Evolutionary conservation across 768 basidiomycete genomes (phyloP), one percentile per base, ranked within the genome.

Genomic region (Cystofilobasidium ferigula): DNA sequence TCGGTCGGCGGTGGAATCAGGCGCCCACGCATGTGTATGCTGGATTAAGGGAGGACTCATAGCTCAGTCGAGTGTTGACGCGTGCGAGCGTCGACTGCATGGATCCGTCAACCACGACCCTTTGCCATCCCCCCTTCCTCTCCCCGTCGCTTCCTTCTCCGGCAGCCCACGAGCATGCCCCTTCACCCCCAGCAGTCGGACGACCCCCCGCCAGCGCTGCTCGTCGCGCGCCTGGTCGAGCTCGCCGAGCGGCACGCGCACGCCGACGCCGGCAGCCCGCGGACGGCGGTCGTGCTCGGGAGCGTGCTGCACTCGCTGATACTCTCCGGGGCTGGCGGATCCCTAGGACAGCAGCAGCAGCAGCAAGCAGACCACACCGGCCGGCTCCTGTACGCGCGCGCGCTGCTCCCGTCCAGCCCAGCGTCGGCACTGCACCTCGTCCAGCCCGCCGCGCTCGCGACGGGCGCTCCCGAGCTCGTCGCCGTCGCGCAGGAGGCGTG

Each of bases 401-500:
- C 85, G 24, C 82, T 92, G 69, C 81, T 89, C 51, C 82, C 80
- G 8, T 81, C 84, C 70, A 82, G 81, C 63, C 82, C 85, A 18
- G 84, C 87, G 71, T 87, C 88, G 16, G 89, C 89, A 6, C 75
- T 87, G 40, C 78, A 82, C 72, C 77, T 88, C 58, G 86, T 89
- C 58, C 60, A 57, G 60, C 62, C 43, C 14, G 64, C 24, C 35
- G 69, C 51, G 1, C 58, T 63, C 64, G 36, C 57, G 22, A 34
- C 22, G 36, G 34, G 62, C 6, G 67, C 63, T 24, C 32, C 58
- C 8, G 14, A n/a, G 40, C 62, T 68, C 74, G 78, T 86, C 13
- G 85, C 89, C 73, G 81, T 94, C 53, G 87, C 87, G 73, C 83
- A 86, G 10, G 82, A 84, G 70, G 89, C 88, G 61, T 91, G 85